A percentile compares a stretch with the other conserved stretches of the same genome.
Conservation (phyloP, 2,329 filamentous ascomycete genomes). For the Cladosporium oxysporum region DNA sequence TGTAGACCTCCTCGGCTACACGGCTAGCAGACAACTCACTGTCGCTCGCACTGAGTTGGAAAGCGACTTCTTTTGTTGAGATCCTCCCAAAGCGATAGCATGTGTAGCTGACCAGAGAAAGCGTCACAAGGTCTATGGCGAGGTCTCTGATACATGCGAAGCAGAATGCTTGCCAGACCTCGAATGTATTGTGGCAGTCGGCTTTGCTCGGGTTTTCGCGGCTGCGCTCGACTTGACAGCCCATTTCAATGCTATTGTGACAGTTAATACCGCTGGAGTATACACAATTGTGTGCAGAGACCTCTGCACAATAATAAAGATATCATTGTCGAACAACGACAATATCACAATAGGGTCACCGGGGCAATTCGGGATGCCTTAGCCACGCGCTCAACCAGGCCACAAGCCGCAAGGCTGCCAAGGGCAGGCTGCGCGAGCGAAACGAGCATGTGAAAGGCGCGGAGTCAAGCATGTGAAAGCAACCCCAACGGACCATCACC, state of each 20-base stretch:
- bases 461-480: constrained; percentile 19
- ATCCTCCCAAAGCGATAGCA: neutral
- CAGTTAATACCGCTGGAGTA: neutral
- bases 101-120: neutral
- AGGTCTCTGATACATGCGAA: neutral
- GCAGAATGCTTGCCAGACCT: neutral
- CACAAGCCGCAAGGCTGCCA: neutral
- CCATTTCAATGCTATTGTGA: neutral
- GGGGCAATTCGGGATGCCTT: neutral
- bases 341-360: neutral
- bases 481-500: constrained; percentile 17
- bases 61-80: neutral
- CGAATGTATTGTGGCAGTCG: neutral
- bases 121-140: neutral
- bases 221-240: neutral
- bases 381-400: neutral
- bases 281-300: neutral
- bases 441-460: constrained; percentile 9
- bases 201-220: neutral
- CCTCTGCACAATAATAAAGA: neutral
- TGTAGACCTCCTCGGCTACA: neutral
- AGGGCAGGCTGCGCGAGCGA: neutral
- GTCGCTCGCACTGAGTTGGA: neutral
- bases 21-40: neutral
- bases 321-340: neutral